These are phyloP conservation scores for Chaetomium sp. DNA, from an alignment of 2,329 filamentous ascomycete genomes.

Conservation along the genomic window DNA sequence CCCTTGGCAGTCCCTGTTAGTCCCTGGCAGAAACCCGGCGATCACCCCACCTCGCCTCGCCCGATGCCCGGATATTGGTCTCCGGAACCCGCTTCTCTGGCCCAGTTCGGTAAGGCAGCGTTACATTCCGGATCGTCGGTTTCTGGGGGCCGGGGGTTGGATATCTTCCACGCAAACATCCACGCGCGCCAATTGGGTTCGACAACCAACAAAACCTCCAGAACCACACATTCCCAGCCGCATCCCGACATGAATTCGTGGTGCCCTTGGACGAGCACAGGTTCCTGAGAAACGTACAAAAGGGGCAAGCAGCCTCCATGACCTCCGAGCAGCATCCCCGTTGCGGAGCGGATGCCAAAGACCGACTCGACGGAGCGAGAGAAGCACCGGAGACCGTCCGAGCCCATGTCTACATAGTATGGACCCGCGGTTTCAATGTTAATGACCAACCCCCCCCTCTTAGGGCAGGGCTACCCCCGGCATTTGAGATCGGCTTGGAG, in stretches of 20 bases:
- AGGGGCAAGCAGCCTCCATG: neutral
- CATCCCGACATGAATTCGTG: too few relatives aligned
- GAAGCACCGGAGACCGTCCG: neutral
- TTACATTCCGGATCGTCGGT: neutral
- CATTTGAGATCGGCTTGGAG: too few relatives aligned
- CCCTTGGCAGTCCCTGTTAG: neutral
- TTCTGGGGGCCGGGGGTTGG: neutral
- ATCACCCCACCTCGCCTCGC: neutral
- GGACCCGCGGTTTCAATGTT: too few relatives aligned
- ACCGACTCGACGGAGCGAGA: neutral
- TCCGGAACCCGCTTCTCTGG: neutral
- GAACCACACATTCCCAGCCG: too few relatives aligned
- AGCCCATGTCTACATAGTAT: neutral
- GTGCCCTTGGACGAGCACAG: too few relatives aligned
- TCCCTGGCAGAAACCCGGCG: neutral
- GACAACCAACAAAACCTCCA: neutral
- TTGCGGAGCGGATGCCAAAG: neutral
- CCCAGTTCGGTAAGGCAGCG: neutral
- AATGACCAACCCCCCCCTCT: too few relatives aligned
- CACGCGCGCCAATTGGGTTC: constrained; percentile 1
- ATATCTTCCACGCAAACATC: neutral
- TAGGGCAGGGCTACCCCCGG: too few relatives aligned
- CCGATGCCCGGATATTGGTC: neutral
- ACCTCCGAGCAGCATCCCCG: neutral
- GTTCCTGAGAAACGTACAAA: neutral